These are phyloP conservation scores for Phaseolus coccineus DNA, from an alignment of 331 rosid species.

Conservation along the genomic window DNA sequence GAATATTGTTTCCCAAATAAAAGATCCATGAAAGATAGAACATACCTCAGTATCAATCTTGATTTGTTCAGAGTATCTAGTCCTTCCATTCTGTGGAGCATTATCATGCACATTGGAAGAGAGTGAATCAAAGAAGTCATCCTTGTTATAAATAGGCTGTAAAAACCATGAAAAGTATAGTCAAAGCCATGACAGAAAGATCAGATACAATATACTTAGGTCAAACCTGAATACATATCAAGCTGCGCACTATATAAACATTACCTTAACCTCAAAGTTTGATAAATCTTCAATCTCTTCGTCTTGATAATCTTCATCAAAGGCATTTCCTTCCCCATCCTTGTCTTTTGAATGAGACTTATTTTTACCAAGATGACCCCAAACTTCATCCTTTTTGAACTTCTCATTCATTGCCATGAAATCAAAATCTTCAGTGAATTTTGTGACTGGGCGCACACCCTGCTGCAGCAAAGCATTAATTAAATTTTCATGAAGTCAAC, in stretches of 20 bases:
- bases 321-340: conserved; percentile 50
- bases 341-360: conserved; percentile 50
- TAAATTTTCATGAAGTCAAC: conserved; percentile 32
- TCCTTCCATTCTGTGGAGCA: conserved; percentile 63
- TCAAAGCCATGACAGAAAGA: conserved; percentile 2
- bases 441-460: conserved; percentile 53
- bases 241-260: not conserved
- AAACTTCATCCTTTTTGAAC: conserved; percentile 71
- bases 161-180: conserved; percentile 34
- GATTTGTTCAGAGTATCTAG: conserved; percentile 70
- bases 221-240: conserved; percentile 16
- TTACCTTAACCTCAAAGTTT: conserved; percentile 51
- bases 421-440: conserved; percentile 66
- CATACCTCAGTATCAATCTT: conserved; percentile 76
- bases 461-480: conserved; percentile 48
- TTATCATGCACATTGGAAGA: conserved; percentile 60
- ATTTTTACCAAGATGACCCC: conserved; percentile 65
- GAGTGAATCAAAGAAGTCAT: conserved; percentile 78
- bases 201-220: not conserved
- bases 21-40: not conserved
- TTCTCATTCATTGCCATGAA: conserved; percentile 73
- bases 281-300: conserved; percentile 46
- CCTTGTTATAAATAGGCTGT: conserved; percentile 77
- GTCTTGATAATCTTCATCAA: conserved; percentile 46
- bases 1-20: not conserved